Evolutionary conservation across 495 filamentous ascomycete species (phyloP).

Genomic region (Trypethelium eluteriae): DNA sequence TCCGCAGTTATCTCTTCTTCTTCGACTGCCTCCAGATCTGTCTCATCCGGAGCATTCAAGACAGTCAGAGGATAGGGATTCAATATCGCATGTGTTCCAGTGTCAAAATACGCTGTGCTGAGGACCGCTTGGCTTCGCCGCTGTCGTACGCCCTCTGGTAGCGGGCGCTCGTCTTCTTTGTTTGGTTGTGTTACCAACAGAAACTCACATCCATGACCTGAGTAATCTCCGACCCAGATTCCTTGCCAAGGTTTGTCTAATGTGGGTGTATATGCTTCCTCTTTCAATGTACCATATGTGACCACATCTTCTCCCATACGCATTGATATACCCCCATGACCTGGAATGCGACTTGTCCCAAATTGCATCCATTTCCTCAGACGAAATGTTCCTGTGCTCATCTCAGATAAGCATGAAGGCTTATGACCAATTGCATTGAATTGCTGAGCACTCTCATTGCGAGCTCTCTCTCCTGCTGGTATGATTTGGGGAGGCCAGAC

Average conservation of each 20-base stretch:
- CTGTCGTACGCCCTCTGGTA: slow-evolving; percentile 19
- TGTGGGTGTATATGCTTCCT: slow-evolving; percentile 66
- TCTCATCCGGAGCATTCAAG: neutral
- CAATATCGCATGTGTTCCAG: neutral
- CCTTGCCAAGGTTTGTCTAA: slow-evolving; percentile 73
- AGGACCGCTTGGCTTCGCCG: neutral
- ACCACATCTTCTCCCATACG: slow-evolving; percentile 56
- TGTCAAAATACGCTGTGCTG: neutral
- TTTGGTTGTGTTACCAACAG: slow-evolving; percentile 69
- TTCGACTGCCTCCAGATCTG: slow-evolving; percentile 19
- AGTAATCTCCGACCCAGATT: slow-evolving; percentile 89
- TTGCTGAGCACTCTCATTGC: slow-evolving; percentile 35
- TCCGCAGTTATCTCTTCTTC: slow-evolving; percentile 13
- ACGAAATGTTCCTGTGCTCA: slow-evolving; percentile 60
- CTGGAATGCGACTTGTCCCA: slow-evolving; percentile 13
- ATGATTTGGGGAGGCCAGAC: slow-evolving; percentile 73
- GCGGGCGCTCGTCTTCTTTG: slow-evolving; percentile 21
- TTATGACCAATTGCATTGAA: slow-evolving; percentile 39
- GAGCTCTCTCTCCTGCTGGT: slow-evolving; percentile 52
- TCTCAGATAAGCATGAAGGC: slow-evolving; percentile 40
- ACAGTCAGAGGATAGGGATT: neutral
- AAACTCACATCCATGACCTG: slow-evolving; percentile 82
- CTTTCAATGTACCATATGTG: slow-evolving; percentile 70
- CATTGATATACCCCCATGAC: slow-evolving; percentile 21
- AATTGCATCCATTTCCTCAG: slow-evolving; percentile 66